Evolutionary conservation across 2,329 filamentous ascomycete genomes (phyloP).

Genomic region (Colletotrichum sp.): DNA sequence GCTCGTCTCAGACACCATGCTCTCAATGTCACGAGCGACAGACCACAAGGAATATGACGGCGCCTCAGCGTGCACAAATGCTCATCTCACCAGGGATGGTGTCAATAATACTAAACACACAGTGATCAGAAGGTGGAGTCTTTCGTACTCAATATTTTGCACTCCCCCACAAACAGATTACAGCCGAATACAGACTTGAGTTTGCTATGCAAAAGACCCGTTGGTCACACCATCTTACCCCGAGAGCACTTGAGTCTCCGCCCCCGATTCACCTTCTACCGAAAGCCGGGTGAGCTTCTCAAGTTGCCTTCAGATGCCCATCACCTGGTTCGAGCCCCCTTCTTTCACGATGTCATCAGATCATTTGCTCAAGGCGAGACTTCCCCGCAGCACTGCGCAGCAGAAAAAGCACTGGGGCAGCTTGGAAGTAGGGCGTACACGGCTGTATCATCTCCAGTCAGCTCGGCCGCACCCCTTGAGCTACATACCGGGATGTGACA

Average conservation of each 20-base stretch:
- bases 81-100: neutral
- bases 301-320: neutral
- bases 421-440: neutral
- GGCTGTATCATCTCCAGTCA: neutral
- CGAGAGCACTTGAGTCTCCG: neutral
- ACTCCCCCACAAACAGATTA: neutral
- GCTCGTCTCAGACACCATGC: neutral
- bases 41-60: neutral
- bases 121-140: neutral
- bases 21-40: neutral
- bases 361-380: neutral
- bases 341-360: neutral
- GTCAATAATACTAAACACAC: neutral
- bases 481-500: neutral
- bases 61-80: neutral
- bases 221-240: neutral
- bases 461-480: neutral
- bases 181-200: neutral
- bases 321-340: neutral
- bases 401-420: neutral
- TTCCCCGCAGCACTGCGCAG: neutral
- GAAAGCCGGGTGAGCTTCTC: neutral
- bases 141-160: neutral
- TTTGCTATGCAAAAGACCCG: neutral
- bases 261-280: neutral